Conservation (phyloP, 768 basidiomycete genomes). For the Amanita phalloides region DNA sequence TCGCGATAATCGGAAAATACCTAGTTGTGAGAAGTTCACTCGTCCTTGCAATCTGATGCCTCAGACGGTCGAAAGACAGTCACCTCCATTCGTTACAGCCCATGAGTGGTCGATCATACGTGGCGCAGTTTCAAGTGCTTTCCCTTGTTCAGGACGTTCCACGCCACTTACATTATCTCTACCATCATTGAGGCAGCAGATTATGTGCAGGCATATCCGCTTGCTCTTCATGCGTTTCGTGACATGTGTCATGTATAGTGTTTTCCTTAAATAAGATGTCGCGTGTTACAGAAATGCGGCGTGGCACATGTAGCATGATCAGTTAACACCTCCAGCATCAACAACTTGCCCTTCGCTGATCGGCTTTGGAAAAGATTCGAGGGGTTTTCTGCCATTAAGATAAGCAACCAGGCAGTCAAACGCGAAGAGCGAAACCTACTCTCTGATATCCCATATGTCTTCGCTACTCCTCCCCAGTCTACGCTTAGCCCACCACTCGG, state of each 20-base stretch:
- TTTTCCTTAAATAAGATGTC: too few relatives aligned
- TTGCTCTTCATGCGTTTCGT: neutral
- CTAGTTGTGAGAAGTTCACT: too few relatives aligned
- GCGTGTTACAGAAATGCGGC: neutral
- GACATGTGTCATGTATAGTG: neutral
- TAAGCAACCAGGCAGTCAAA: neutral
- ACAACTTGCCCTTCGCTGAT: neutral
- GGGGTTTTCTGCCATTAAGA: neutral
- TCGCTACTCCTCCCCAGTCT: slow-evolving; percentile 78
- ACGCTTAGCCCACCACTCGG: slow-evolving; percentile 90
- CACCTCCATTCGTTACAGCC: too few relatives aligned
- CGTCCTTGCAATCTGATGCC: too few relatives aligned
- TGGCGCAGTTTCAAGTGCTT: too few relatives aligned
- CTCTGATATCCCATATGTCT: slow-evolving; percentile 86
- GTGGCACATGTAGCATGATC: neutral
- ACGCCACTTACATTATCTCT: slow-evolving; percentile 65
- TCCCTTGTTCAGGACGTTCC: slow-evolving; percentile 57
- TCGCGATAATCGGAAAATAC: too few relatives aligned
- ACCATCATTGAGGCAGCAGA: slow-evolving; percentile 62
- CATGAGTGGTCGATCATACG: too few relatives aligned
- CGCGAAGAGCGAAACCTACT: slow-evolving; percentile 32
- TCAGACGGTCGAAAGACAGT: too few relatives aligned
- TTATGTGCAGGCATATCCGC: slow-evolving; percentile 18
- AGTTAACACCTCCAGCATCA: neutral
- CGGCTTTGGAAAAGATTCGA: slow-evolving; percentile 3